Base-by-base conservation (phyloP, 2,329 filamentous ascomycete species). In the Ceratocystis colombiana region DNA sequence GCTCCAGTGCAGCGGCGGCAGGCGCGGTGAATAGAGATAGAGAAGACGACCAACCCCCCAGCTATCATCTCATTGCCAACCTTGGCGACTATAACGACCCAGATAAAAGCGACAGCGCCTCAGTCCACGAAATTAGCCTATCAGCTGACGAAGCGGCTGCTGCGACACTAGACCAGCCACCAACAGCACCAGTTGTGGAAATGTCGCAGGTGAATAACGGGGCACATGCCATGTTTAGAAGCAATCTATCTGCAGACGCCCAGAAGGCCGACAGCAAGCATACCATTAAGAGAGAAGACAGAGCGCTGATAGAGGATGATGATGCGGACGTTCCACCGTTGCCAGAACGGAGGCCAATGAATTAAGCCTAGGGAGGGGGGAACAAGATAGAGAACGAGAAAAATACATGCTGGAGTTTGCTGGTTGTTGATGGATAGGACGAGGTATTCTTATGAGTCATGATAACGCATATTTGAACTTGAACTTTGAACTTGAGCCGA, bases 311-410 rank as follows among this genome's bases (percentile, higher is more conserved):
- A 17, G 63, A 44, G 10, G 28, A 55, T 22, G 50, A 64, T 5
- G 45, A 64, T 37, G 28, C 15, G 48, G 48, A 8, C n/a, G 17
- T 33, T 25, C 66, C 66, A 46, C 66, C 66, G 55, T 62, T 67
- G 55, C 66, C 66, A 15, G 50, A 62, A n/a, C n/a, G 66, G 55
- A 55, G 46, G 55, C 64, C 25, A 33, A 46, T 30, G 41, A 2
- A 6, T 63, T 46, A 59, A 6, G 6, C 5, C 30, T 22, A 28
- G 15, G 28, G 53, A 33, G 12, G 44, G 20, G 12, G 8, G n/a
- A 22, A 20, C 22, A 22, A 59, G 55, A 61, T 15, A 65, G 41
- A 22, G 25, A 44, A 28, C 41, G 22, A 48, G n/a, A 50, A 65
- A 61, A 61, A 6, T 61, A 65, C 28, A 30, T 12, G 10, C 5